Evolutionary conservation across 305 asterid genomes (phyloP).

Genomic region (Solanum hybrid): DNA sequence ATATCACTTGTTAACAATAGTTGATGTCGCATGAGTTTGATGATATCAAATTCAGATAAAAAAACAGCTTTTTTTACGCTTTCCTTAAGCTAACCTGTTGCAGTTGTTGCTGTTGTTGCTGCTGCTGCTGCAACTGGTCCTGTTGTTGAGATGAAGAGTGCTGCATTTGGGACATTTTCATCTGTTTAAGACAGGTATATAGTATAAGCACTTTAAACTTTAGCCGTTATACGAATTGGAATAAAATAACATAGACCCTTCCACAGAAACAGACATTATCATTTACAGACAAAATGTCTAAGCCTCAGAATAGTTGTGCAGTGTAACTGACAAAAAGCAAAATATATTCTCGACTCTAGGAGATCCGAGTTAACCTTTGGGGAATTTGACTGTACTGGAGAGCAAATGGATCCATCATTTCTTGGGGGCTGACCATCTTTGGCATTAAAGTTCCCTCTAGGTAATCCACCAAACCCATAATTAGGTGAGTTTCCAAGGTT

Average conservation of each 20-base stretch:
- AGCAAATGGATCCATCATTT: slow-evolving; percentile 94
- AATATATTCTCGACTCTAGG: slow-evolving; percentile 1
- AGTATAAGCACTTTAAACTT: neutral
- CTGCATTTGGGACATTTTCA: slow-evolving; percentile 84
- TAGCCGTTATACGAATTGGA: neutral
- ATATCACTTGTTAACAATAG: neutral
- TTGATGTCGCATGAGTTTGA: neutral
- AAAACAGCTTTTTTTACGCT: neutral
- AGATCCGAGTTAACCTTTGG: slow-evolving; percentile 53
- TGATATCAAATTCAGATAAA: slow-evolving; percentile 3
- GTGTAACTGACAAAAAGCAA: neutral
- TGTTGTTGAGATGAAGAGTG: slow-evolving; percentile 88
- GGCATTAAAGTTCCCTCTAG: slow-evolving; percentile 62
- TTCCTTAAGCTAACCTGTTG: slow-evolving; percentile 52
- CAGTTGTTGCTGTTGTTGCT: slow-evolving; percentile 37
- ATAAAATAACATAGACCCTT: neutral
- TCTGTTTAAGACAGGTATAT: slow-evolving; percentile 27
- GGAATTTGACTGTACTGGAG: slow-evolving; percentile 87
- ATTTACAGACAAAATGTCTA: neutral
- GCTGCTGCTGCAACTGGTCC: slow-evolving; percentile 88
- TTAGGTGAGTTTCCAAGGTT: slow-evolving; percentile 64
- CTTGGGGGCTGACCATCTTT: slow-evolving; percentile 88
- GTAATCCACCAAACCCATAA: slow-evolving; percentile 80
- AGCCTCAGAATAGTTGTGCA: neutral
- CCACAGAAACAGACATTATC: neutral